Conservation (phyloP, 2,329 filamentous ascomycete species). For the Cercospora beticola region DNA sequence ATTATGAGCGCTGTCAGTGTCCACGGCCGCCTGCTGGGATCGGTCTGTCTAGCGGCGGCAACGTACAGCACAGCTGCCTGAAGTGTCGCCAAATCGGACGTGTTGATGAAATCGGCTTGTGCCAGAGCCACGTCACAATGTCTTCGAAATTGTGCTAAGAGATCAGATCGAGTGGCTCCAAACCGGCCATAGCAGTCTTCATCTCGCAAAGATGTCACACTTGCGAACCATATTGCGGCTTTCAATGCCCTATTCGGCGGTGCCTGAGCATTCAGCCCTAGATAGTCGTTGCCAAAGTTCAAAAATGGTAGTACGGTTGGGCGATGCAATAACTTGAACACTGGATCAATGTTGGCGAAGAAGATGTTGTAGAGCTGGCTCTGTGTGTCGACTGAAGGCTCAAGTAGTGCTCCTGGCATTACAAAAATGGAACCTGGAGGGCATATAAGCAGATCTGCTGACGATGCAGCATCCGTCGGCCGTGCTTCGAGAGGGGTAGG, state of each 20-base stretch:
- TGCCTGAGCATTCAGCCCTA: slow-evolving; percentile 27
- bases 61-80: slow-evolving; percentile 35
- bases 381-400: slow-evolving; percentile 26
- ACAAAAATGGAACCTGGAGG: slow-evolving; percentile 34
- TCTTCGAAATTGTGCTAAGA: slow-evolving; percentile 29
- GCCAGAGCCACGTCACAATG: slow-evolving; percentile 33
- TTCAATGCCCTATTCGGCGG: slow-evolving; percentile 31
- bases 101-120: slow-evolving; percentile 36
- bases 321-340: slow-evolving; percentile 34
- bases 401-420: slow-evolving; percentile 33
- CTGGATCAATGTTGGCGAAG: slow-evolving; percentile 33
- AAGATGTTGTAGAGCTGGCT: slow-evolving; percentile 28
- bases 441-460: slow-evolving; percentile 32
- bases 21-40: slow-evolving; percentile 34
- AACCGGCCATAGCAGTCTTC: slow-evolving; percentile 30
- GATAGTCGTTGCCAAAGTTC: slow-evolving; percentile 27
- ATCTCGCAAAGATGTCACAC: slow-evolving; percentile 33
- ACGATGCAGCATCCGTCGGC: background rate
- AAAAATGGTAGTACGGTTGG: slow-evolving; percentile 32
- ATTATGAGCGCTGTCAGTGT: slow-evolving; percentile 33
- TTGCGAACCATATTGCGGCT: slow-evolving; percentile 36
- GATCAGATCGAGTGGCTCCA: slow-evolving; percentile 18
- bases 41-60: slow-evolving; percentile 27
- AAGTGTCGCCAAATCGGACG: slow-evolving; percentile 34
- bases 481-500: background rate